These are phyloP conservation scores for Moelleriella libera DNA, from an alignment of 2,329 filamentous ascomycete genomes.

Conservation along the genomic window DNA sequence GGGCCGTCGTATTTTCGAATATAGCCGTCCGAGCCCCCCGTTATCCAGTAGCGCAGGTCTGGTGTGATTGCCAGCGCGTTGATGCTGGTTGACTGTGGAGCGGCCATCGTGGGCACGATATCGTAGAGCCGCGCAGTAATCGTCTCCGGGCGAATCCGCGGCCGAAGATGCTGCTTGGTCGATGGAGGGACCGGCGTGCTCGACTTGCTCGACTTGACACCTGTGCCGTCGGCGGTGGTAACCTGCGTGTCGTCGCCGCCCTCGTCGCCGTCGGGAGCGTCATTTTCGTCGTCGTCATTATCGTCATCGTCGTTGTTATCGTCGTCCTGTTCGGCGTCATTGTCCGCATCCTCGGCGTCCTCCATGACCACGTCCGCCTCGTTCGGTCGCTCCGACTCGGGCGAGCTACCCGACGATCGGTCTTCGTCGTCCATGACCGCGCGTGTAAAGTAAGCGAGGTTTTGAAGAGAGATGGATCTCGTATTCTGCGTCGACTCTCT, in stretches of 20 bases:
- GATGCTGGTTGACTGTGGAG: conserved; percentile 88
- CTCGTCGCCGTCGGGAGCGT: conserved; percentile 24
- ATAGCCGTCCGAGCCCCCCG: conserved; percentile 85
- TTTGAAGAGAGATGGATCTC: no score
- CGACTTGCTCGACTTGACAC: conserved; percentile 10
- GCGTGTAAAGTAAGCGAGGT: neutral
- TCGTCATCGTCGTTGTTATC: conserved; percentile 22
- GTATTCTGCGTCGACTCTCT: no score
- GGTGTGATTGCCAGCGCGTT: conserved; percentile 86
- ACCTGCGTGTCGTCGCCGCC: conserved; percentile 12
- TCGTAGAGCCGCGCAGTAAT: conserved; percentile 74
- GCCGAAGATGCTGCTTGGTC: conserved; percentile 23
- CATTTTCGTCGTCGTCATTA: conserved; percentile 21
- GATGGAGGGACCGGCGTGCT: conserved; percentile 12
- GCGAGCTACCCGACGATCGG: conserved; percentile 16
- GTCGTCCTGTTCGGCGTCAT: conserved; percentile 22
- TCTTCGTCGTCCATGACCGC: conserved; percentile 18
- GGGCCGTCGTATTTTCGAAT: conserved; percentile 95
- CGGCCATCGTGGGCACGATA: conserved; percentile 92
- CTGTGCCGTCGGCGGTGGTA: conserved; percentile 6
- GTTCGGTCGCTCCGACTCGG: conserved; percentile 19
- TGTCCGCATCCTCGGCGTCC: conserved; percentile 26
- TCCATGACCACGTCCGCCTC: conserved; percentile 47
- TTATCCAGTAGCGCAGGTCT: conserved; percentile 91
- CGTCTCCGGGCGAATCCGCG: conserved; percentile 61